A percentile compares a stretch with the other conserved stretches of the same genome.
Conservation (phyloP, 495 filamentous ascomycete species). For the Pyrenula aspistea region DNA sequence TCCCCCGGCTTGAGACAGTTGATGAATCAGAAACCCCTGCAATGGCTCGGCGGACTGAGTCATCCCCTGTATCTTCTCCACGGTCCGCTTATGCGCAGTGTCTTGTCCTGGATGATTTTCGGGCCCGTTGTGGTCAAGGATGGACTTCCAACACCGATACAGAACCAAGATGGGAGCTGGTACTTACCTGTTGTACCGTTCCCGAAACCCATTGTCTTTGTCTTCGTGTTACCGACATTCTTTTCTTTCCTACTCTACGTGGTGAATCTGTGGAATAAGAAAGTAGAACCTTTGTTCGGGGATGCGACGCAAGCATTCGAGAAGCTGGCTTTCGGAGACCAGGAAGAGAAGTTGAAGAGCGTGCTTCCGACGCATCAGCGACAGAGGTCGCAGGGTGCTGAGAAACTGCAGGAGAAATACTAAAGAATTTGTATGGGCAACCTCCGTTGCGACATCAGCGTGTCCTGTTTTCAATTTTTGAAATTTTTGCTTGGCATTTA, state of each 20-base stretch:
- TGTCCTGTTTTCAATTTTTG: too few species aligned
- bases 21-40: conserved; percentile 4
- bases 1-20: conserved; percentile 2
- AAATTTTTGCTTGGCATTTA: not conserved
- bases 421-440: too few species aligned
- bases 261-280: conserved; percentile 7
- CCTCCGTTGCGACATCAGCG: too few species aligned
- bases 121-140: conserved; percentile 1
- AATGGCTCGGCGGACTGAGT: conserved; percentile 11
- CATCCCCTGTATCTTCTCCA: conserved; percentile 14
- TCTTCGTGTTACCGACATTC: conserved; percentile 3
- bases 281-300: conserved; percentile 8
- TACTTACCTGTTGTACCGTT: conserved; percentile 2
- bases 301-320: not conserved
- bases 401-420: not conserved
- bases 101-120: conserved; percentile 12
- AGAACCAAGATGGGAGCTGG: not conserved
- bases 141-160: conserved; percentile 1
- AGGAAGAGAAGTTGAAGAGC: not conserved
- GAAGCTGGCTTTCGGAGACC: not conserved
- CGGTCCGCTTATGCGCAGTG: conserved; percentile 10
- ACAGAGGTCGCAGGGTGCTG: not conserved
- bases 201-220: conserved; percentile 5
- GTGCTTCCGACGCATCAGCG: not conserved
- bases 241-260: conserved; percentile 2